Evolutionary conservation across 306 rosid species (phyloP), one percentile per base, ranked within the genome.

Genomic region (Elaeagnus macrophylla): DNA sequence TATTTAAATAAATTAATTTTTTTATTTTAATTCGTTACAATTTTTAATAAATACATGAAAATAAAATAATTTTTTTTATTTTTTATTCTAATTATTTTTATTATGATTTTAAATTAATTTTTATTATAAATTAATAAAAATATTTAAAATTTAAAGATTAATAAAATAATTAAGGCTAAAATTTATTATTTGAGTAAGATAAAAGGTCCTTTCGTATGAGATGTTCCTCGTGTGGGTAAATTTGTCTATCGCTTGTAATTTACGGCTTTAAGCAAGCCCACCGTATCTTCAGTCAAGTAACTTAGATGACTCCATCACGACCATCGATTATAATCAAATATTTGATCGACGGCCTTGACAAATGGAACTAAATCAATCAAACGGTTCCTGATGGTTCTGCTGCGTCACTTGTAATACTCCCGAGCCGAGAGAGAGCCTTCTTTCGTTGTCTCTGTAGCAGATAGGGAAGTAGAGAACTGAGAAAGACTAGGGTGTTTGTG

Each of bases 281-380:
- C 37, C 12, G 19, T 35, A 32, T 13, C 37, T 42, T 6, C 1
- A 47, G 44, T 45, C 14, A 35, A 3, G 40, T 56, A 8, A 44
- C 43, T n/a, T 54, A 5, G 7, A 1, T 49, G 48, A 48, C 65
- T 17, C 48, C 65, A 60, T 60, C 65, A 19, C 19, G 38, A 38
- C 65, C 65, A 47, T 48, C 18, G 2, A 5, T 12, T 35, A 13
- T 15, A 19, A 10, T 12, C 5, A 41, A 5, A 10, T 6, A 2
- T 40, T 6, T 39, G 16, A 37, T 38, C 4, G 7, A 60, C 38
- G 66, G 66, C 13, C 48, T 6, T 40, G 65, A 60, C 48, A 1
- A 39, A 15, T 3, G 10, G 14, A 51, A 10, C 15, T 42, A 37
- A 18, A 5, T 12, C 10, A 16, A 67, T 67, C 54, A 0, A 1